These are phyloP conservation scores for Lepidium aucheri DNA, from an alignment of 345 rosid species.

Conservation along the genomic window DNA sequence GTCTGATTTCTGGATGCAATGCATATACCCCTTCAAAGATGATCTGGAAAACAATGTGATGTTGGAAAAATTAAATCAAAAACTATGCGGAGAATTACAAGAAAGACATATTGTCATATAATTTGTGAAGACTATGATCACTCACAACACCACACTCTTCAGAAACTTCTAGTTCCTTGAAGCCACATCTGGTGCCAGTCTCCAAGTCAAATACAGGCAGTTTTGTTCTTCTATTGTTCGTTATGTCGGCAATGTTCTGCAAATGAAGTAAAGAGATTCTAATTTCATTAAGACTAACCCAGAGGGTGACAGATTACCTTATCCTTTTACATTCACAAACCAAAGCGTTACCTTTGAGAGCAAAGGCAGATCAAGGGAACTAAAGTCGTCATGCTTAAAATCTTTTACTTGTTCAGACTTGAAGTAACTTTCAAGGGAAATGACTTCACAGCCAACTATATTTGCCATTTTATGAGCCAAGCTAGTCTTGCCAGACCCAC, in stretches of 20 bases:
- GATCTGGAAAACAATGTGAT: slow-evolving; percentile 45
- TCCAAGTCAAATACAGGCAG: slow-evolving; percentile 83
- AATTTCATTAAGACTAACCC: not conserved
- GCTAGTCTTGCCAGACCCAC: slow-evolving; percentile 99
- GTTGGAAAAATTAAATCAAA: not conserved
- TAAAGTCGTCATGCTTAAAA: slow-evolving; percentile 87
- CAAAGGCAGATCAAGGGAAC: slow-evolving; percentile 77
- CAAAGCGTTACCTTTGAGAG: slow-evolving; percentile 66
- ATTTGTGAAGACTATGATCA: slow-evolving; percentile 14
- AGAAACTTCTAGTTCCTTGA: slow-evolving; percentile 87
- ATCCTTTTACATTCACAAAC: not conserved
- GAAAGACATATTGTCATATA: not conserved
- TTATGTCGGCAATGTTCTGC: slow-evolving; percentile 78
- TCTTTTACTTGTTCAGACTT: slow-evolving; percentile 79
- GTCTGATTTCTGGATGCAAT: slow-evolving; percentile 87
- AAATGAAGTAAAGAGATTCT: slow-evolving; percentile 19
- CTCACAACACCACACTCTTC: slow-evolving; percentile 96
- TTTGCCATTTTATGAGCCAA: slow-evolving; percentile 99
- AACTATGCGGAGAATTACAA: not conserved
- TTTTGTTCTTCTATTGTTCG: slow-evolving; percentile 62
- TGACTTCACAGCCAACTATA: slow-evolving; percentile 98
- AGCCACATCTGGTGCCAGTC: slow-evolving; percentile 79
- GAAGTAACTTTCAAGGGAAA: slow-evolving; percentile 95
- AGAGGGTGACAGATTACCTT: not conserved
- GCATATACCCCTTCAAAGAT: slow-evolving; percentile 98